Percentiles rank a stretch among this genome's conserved stretches.
Conservation (phyloP, 805 yeast genomes). For the Suhomyces canberraensis region DNA sequence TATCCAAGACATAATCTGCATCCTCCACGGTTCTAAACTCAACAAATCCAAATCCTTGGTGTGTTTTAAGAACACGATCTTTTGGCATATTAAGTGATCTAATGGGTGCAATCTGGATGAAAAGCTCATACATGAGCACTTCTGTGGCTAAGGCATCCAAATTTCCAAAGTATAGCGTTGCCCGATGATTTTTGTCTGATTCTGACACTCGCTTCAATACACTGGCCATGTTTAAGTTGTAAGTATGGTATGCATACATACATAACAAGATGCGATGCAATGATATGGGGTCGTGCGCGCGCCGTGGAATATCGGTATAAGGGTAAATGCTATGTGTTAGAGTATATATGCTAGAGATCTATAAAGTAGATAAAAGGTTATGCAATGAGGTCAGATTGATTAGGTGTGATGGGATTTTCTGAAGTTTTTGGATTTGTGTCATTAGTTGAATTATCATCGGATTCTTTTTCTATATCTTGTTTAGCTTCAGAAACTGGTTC, state of each 20-base stretch:
- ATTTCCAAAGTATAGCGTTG: constrained; percentile 78
- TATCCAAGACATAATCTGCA: constrained; percentile 62
- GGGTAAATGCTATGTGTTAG: too few species aligned
- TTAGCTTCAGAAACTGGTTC: too few species aligned
- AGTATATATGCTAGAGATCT: too few species aligned
- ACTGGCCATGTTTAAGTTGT: constrained; percentile 27
- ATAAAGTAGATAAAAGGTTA: too few species aligned
- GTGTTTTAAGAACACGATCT: constrained; percentile 65
- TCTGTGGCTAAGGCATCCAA: constrained; percentile 75
- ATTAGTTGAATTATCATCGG: too few species aligned
- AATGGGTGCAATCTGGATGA: constrained; percentile 82
- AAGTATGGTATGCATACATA: too few species aligned
- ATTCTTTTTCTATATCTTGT: too few species aligned
- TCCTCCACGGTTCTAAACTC: constrained; percentile 61
- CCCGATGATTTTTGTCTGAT: constrained; percentile 53
- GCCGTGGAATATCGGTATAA: too few species aligned
- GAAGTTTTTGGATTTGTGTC: too few species aligned
- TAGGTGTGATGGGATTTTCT: too few species aligned
- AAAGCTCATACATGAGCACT: constrained; percentile 70
- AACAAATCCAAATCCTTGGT: constrained; percentile 88
- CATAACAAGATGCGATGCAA: neutral
- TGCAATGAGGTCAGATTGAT: too few species aligned
- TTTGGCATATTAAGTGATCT: constrained; percentile 69
- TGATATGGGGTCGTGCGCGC: constrained; percentile 3
- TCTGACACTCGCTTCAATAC: constrained; percentile 36